phyloP scores from a whole-genome alignment of 768 basidiomycete species.

The Clitopilus hobsonii region DNA sequence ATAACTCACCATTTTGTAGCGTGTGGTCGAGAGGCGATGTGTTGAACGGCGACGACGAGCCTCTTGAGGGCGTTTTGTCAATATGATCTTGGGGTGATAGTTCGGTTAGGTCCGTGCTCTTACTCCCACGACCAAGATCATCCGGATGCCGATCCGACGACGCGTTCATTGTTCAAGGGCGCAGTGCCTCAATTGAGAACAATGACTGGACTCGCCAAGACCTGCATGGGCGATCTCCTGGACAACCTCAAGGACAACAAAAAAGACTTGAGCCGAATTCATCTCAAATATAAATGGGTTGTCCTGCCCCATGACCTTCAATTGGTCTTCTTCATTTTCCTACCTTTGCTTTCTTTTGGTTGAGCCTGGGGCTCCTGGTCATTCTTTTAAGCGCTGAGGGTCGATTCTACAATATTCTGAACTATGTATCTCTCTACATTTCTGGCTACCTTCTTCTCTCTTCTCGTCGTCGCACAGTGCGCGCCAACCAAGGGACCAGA shows the following conservation, averaged over 20 bases:
- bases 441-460: constrained; percentile 15
- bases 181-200: neutral
- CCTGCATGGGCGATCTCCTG: neutral
- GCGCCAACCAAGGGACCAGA: constrained; percentile 33
- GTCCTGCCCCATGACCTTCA: neutral
- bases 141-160: neutral
- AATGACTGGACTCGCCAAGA: neutral
- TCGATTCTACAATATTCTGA: no score
- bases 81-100: constrained; percentile 21
- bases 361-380: constrained; percentile 30
- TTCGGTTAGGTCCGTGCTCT: constrained; percentile 7
- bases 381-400: no score
- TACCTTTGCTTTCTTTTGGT: constrained; percentile 8
- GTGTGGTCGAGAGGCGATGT: constrained; percentile 32
- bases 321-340: constrained; percentile 5
- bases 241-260: neutral
- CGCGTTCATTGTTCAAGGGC: neutral
- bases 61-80: constrained; percentile 14
- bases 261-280: neutral
- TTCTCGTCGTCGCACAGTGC: constrained; percentile 14
- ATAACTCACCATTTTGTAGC: constrained; percentile 37
- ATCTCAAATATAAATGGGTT: constrained; percentile 5
- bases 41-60: constrained; percentile 25
- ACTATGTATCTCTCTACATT: constrained; percentile 10
- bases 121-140: constrained; percentile 5